Base-by-base conservation (phyloP, 768 basidiomycete genomes). In the Leccinum broughii region DNA sequence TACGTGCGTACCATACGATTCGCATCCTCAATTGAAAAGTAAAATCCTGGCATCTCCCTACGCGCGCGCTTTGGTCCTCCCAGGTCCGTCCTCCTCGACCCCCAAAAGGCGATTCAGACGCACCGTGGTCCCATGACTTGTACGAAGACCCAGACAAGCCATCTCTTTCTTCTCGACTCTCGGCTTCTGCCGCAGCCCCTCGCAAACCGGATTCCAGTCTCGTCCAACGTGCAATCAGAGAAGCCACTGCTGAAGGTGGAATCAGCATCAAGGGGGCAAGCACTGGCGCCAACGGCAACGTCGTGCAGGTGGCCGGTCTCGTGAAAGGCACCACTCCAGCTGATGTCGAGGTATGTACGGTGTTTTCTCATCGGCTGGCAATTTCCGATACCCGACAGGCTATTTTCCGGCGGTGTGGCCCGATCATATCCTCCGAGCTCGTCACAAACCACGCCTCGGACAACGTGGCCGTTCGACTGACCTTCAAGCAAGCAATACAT, bases 321-420 rank as follows among this genome's bases (percentile, higher is more conserved):
- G 88, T 87, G 10, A 75, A 76, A 11, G 92, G 92, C 2, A 93
- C 92, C 26, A 92, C 89, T 8, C 81, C 88, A 15, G 91, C 89
- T 15, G 92, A 94, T 71, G 92, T 94, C 52, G 83, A 85, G 65
- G 72, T 75, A 8, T 10, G 65, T 32, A 11, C 44, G 9, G 1
- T 51, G 17, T 4, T 15, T 26, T 30, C 28, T n/a, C 15, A 2
- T 34, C 4, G 3, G 17, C 26, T 6, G 5, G 9, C 51, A 10
- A 17, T n/a, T 61, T 55, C 60, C 24, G 56, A 66, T 35, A 24
- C 20, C 59, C 54, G 24, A 61, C 46, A 73, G 70, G 90, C 92
- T 26, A 93, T 93, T 57, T 94, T 94, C 80, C 87, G 88, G 63
- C 85, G 87, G 24, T 91, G 91, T 66, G 90, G 90, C 7, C 76